Base-by-base conservation (phyloP, 2,329 filamentous ascomycete genomes). In the Fulvia fulva region DNA sequence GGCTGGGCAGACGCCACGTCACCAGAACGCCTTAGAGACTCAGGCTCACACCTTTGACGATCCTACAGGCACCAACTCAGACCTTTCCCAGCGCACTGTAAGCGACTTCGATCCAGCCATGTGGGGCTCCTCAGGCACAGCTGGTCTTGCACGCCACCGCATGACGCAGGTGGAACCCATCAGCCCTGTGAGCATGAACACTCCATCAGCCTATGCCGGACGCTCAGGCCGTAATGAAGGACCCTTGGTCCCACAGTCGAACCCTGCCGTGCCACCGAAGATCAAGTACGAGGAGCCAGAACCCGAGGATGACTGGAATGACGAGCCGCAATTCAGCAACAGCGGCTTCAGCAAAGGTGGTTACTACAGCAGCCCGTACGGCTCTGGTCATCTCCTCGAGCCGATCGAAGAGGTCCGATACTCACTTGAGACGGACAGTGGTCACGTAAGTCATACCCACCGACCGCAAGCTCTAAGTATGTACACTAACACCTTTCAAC, bases 11-110 rank as follows among this genome's bases (percentile, higher is more conserved):
- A 90, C 87, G 0, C 84, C 88, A 70, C 85, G 87, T 25, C 90
- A 90, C 73, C 86, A 89, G 66, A 88, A 83, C 25, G 84, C 87
- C 1, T 79, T 92, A 21, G 89, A 93, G 75, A 84, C 81, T 8
- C 87, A 89, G 60, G 89, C 89, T 2, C 82, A 87, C 55, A 82
- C 86, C 56, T 91, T 84, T 41, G 61, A 67, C 41, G 63, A 69
- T 41, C 57, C 59, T 11, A 65, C 67, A 5, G 65, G 59, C 32
- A 72, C 72, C 16, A 69, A 65, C 56, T 71, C 69, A 55, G 71
- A 73, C 55, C 58, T 74, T 34, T 71, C 67, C n/a, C 68, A 71
- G 47, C 69, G 68, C 7, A 70, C 68, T 1, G 67, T 69, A 22
- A 70, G 66, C 49, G 71, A 73, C 59, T 72, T 73, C 51, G 78